A percentile compares a stretch with the other conserved stretches of the same genome.
phyloP scores from a whole-genome alignment of 257 asterid species.

The Jaltomata sinuosa region DNA sequence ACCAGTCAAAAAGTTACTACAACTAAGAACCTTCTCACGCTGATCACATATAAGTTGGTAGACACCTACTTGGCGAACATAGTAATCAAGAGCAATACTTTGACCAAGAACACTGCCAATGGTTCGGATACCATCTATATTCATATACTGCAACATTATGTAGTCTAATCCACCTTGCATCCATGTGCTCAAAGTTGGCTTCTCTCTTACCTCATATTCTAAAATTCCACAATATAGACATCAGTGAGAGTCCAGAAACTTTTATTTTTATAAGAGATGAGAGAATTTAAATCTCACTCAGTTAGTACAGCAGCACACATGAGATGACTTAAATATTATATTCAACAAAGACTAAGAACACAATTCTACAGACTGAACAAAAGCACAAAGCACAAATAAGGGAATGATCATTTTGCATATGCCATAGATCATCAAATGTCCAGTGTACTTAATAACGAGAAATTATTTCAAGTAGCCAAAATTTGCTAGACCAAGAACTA shows the following conservation, averaged over 20 bases:
- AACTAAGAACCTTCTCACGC: background rate
- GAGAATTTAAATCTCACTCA: background rate
- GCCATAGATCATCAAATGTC: background rate
- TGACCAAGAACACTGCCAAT: slow-evolving; percentile 99
- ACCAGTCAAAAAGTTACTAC: background rate
- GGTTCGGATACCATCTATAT: slow-evolving; percentile 82
- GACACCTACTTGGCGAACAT: slow-evolving; percentile 82
- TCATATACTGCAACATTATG: slow-evolving; percentile 75
- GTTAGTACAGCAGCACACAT: background rate
- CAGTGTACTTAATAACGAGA: background rate
- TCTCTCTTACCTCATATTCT: slow-evolving; percentile 93
- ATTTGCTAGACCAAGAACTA: background rate
- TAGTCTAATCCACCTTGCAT: slow-evolving; percentile 96
- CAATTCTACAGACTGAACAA: background rate
- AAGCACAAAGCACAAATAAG: background rate
- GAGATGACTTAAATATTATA: background rate
- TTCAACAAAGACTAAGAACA: background rate
- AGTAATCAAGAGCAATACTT: slow-evolving; percentile 97
- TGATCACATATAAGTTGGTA: background rate
- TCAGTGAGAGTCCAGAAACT: background rate
- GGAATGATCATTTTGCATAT: background rate
- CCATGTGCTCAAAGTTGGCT: slow-evolving; percentile 69
- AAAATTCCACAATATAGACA: slow-evolving; percentile 8
- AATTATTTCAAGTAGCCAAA: background rate
- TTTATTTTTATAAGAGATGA: background rate